These are phyloP conservation scores for Lotmaria passim DNA, from an alignment of 208 protist genomes.

Conservation along the genomic window DNA sequence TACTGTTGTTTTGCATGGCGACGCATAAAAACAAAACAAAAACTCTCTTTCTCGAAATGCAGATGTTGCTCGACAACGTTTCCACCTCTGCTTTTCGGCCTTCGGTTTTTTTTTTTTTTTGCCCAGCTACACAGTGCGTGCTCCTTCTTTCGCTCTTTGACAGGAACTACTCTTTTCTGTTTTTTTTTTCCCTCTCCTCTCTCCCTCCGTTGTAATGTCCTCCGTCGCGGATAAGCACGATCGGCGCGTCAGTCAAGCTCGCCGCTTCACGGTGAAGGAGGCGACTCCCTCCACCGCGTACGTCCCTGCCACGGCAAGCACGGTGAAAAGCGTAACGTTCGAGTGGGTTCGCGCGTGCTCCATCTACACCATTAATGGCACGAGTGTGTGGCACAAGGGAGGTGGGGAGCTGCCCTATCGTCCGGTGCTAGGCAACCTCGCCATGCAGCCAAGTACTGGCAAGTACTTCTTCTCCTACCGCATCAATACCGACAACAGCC, in stretches of 20 bases:
- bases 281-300: conserved; percentile 32
- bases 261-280: background rate
- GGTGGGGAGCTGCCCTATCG: conserved; percentile 60
- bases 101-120: background rate
- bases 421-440: conserved; percentile 66
- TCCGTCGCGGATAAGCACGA: background rate
- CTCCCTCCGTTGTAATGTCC: background rate
- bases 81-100: no score
- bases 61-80: no score
- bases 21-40: no score
- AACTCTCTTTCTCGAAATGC: no score
- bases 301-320: conserved; percentile 31
- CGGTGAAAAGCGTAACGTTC: conserved; percentile 60
- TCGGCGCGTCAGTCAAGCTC: background rate
- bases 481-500: conserved; percentile 77
- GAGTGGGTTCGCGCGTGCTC: conserved; percentile 62
- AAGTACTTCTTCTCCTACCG: conserved; percentile 84
- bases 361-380: conserved; percentile 54
- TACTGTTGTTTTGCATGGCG: background rate
- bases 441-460: conserved; percentile 64
- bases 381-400: conserved; percentile 57
- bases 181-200: conserved; percentile 2
- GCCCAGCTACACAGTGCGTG: background rate
- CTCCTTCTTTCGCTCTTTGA: background rate
- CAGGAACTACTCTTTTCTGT: background rate